Percentiles rank a stretch among this genome's conserved stretches.
phyloP scores from a whole-genome alignment of 106 monocot species.

The Cymbidium sinense region DNA sequence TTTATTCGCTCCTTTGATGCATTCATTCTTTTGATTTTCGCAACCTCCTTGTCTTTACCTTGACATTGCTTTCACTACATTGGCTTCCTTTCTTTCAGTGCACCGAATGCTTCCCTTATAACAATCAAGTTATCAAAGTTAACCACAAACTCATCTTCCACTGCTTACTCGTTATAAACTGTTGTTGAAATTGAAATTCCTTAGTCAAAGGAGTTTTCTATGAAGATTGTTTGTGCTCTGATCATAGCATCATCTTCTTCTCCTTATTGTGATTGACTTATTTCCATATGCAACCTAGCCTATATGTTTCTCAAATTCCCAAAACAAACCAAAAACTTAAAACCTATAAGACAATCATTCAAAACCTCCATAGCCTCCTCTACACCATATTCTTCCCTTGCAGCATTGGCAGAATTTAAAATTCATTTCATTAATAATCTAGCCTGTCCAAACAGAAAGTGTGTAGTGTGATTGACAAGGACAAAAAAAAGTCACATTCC shows the following conservation, averaged over 20 bases:
- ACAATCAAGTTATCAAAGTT: background rate
- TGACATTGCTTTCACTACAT: background rate
- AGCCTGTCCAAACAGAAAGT: background rate
- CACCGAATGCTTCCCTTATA: background rate
- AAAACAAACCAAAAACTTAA: background rate
- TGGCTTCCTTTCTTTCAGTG: background rate
- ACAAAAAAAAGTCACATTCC: background rate
- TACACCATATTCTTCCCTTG: background rate
- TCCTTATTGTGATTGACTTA: background rate
- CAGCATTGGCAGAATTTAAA: background rate
- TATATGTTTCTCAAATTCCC: too few species aligned
- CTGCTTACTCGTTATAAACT: background rate
- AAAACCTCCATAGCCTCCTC: background rate
- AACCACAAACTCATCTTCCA: background rate
- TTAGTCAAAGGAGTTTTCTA: background rate
- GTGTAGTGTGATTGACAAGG: background rate
- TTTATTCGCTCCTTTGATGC: too few species aligned
- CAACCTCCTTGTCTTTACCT: background rate
- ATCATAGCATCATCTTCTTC: background rate
- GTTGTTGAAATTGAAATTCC: background rate
- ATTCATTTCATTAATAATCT: background rate
- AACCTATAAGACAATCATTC: background rate
- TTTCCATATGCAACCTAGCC: background rate
- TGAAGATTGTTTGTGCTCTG: background rate
- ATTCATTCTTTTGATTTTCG: background rate